Base-by-base conservation (phyloP, 108 stramenopile species). In the Schizochytrium sp. region DNA sequence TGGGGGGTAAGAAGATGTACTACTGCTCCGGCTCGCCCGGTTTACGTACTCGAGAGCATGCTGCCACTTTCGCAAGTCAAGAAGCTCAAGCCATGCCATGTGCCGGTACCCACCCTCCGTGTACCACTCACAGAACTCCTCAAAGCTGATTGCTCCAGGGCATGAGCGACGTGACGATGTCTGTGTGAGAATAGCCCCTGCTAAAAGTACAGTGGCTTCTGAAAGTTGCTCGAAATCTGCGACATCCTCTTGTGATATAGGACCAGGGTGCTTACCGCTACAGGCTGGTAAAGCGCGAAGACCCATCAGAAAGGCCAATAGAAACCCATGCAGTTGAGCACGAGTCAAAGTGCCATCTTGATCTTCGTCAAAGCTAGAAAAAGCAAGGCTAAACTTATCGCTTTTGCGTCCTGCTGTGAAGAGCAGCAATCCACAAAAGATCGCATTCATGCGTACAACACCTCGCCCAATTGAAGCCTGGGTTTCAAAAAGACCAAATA, bases 1-100 rank as follows among this genome's bases (percentile, higher is more conserved):
- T 69, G 64, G 64, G 64, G 28, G 28, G 28, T 28, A 28, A 28
- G 28, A 28, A 28, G 28, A 28, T 28, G 42, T 69, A 38, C 44
- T 44, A 7, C 64, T 44, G 64, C 64, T 69, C 10, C 12, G 10
- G 47, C 47, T 83, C 53, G 38, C 5, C 28, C 50, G 49, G 12
- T 17, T 55, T 17, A 47, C 76, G 55, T 38, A 83, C 0, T 83
- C 76, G 50, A 83, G 3, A 0, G 76, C 76, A 10, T 55, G 47
- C 76, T 83, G 47, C 76, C 76, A 83, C 47, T 83, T 83, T 10
- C 76, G 76, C 47, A 83, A 28, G 47, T 83, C 76, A 47, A 83
- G 40, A 38, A 83, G 76, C 76, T 83, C 76, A 5, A 83, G 53
- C 76, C 76, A 83, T 5, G 76, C 50, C 50, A 83, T 83, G 50